Percentiles rank a stretch among this genome's conserved stretches.
Evolutionary conservation across 805 yeast species (phyloP).

Genomic region (Candida manassasensis): DNA sequence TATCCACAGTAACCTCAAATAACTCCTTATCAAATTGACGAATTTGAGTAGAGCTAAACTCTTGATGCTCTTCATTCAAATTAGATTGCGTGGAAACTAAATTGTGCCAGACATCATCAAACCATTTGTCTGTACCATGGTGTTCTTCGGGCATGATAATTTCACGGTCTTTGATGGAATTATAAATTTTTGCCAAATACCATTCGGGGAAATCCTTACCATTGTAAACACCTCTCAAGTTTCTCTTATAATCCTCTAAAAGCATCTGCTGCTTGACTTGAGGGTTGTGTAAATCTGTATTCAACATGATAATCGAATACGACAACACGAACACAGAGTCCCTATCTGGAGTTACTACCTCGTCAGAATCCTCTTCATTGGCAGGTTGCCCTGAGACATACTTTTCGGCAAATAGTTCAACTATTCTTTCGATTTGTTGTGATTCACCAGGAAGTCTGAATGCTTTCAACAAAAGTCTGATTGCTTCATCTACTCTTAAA

Average conservation of each 20-base stretch:
- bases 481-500: constrained; percentile 87
- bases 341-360: constrained; percentile 60
- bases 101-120: constrained; percentile 81
- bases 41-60: constrained; percentile 9
- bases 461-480: constrained; percentile 72
- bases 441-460: constrained; percentile 97
- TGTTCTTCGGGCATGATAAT: constrained; percentile 98
- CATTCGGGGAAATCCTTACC: constrained; percentile 77
- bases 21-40: constrained; percentile 67
- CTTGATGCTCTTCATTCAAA: constrained; percentile 21
- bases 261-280: constrained; percentile 91
- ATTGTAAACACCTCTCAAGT: constrained; percentile 75
- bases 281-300: constrained; percentile 91
- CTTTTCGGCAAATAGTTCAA: constrained; percentile 79
- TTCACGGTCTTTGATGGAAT: constrained; percentile 77
- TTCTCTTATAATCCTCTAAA: constrained; percentile 71
- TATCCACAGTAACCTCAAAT: constrained; percentile 59
- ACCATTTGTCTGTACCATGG: constrained; percentile 87
- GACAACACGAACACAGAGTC: constrained; percentile 89
- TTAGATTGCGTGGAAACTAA: constrained; percentile 48
- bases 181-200: constrained; percentile 77
- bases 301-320: constrained; percentile 88
- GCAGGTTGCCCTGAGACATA: constrained; percentile 59
- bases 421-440: constrained; percentile 89
- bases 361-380: constrained; percentile 25